Base-by-base conservation (phyloP, 2,329 filamentous ascomycete genomes). In the Fusarium incarnatum region DNA sequence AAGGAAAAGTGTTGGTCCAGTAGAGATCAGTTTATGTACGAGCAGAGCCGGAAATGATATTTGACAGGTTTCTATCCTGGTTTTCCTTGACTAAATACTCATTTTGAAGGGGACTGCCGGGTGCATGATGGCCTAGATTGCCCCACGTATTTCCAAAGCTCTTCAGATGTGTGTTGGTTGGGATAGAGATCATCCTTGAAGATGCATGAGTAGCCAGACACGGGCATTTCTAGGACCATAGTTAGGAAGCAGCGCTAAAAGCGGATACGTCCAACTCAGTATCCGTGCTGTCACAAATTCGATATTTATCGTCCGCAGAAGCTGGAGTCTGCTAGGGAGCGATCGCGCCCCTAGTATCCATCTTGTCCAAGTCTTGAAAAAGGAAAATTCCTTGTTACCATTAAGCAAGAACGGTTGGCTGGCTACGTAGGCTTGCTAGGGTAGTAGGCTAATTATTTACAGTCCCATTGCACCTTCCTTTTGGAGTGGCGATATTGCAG, bases 361-460 rank as follows among this genome's bases (percentile, higher is more conserved):
- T 37, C 18, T 37, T 37, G 34, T 11, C 34, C 18, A 18, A n/a
- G 34, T 12, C 18, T 12, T 37, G 18, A n/a, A 4, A 4, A 12
- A n/a, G 2, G 10, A 2, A n/a, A n/a, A 3, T 10, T 37, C 6
- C 6, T n/a, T 37, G 18, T n/a, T 11, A 37, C 1, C 32, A 10
- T 18, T 5, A 34, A 34, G 32, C 5, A 34, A 34, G 16, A 34
- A 6, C 32, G 5, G 32, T 34, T 10, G 16, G 34, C 5, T 37
- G 1, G 10, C 18, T n/a, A 32, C 8, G 8, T 16, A 16, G 30
- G 30, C 7, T 32, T 15, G 30, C 8, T 16, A 32, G 30, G 30
- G 7, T 32, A 32, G 30, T 32, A 37, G 32, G 16, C 34, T 6
- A 30, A 32, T 32, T 13, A 37, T 37, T n/a, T 37, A 11, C 10